These are phyloP conservation scores for Candida adriatica DNA, from an alignment of 805 yeast species.

Conservation along the genomic window DNA sequence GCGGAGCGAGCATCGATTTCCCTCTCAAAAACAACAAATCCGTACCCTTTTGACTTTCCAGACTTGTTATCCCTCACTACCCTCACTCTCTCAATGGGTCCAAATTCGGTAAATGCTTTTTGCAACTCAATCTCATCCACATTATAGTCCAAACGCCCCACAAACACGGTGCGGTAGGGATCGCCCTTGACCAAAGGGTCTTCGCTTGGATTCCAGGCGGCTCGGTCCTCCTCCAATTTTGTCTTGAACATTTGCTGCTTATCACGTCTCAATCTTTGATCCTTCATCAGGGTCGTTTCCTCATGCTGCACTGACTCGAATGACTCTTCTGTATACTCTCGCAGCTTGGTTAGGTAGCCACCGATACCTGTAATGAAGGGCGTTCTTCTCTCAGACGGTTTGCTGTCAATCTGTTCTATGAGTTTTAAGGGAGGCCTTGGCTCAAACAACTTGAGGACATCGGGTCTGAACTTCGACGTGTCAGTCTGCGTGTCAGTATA, in stretches of 20 bases:
- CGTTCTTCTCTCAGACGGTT: constrained; percentile 14
- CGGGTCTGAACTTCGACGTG: constrained; percentile 32
- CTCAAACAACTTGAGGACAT: constrained; percentile 34
- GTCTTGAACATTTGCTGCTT: constrained; percentile 19
- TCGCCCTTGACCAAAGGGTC: constrained; percentile 61
- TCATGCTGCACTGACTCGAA: constrained; percentile 14
- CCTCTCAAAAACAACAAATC: constrained; percentile 63
- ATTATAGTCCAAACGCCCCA: constrained; percentile 62
- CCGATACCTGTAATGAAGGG: constrained; percentile 15
- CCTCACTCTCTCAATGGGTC: constrained; percentile 57
- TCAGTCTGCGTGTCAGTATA: constrained; percentile 22
- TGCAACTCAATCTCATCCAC: constrained; percentile 64
- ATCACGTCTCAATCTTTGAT: constrained; percentile 22
- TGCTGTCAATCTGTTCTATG: constrained; percentile 16
- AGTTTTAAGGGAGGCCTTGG: constrained; percentile 19
- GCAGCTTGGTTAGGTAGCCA: constrained; percentile 20
- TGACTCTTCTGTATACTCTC: constrained; percentile 21
- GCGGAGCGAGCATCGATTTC: constrained; percentile 59
- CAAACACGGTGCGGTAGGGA: constrained; percentile 73
- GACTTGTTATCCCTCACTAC: constrained; percentile 47
- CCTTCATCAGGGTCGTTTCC: constrained; percentile 26
- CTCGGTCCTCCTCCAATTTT: constrained; percentile 29
- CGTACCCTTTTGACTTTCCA: constrained; percentile 73
- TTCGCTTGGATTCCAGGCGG: constrained; percentile 45
- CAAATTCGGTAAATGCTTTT: constrained; percentile 54